Evolutionary conservation across 139 green algal genomes (phyloP), one percentile per base, ranked within the genome.

Genomic region (Nannochloris sp.): DNA sequence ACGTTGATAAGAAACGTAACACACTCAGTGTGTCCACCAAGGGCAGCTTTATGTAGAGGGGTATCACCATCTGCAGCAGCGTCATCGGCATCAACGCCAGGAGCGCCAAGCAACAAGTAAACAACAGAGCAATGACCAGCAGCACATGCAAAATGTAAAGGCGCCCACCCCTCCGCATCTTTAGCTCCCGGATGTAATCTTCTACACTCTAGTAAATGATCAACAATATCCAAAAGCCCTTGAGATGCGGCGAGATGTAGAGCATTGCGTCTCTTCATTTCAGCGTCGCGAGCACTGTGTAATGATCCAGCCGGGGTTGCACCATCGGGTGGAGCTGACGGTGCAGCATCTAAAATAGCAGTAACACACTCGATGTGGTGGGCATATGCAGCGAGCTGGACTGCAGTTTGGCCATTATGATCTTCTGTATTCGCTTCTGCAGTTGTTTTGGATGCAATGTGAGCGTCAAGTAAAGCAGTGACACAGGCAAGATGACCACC

Each of bases 81-180:
- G 19, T 68, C 59, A 7, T 75, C 68, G 14, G 24, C 47, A 6
- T 67, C 58, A 29, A 34, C 46, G 35, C 65, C 46, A 13, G 31
- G 32, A 3, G 54, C 51, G 10, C 12, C 12, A 51, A 83, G 60
- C 45, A 83, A 58, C 9, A 45, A 37, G 19, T 65, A n/a, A 29
- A 75, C 67, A 27, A 79, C 44, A 15, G 54, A 35, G 24, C 39
- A 47, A 45, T 80, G 65, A 42, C 75, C 67, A 23, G 54, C 66
- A 30, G 61, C 54, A 4, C 72, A 53, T 4, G 79, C 71, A 34
- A 74, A 54, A 68, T 85, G 76, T 14, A 85, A 59, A 35, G 78
- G 54, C 33, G 74, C 74, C 75, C 76, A 84, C 35, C 76, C 69
- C 33, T 85, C 78, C 1, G 37, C 48, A 51, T 80, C 72, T 56